Conservation (phyloP, 169 alveolate species). For the Toxoplasma gondii region DNA sequence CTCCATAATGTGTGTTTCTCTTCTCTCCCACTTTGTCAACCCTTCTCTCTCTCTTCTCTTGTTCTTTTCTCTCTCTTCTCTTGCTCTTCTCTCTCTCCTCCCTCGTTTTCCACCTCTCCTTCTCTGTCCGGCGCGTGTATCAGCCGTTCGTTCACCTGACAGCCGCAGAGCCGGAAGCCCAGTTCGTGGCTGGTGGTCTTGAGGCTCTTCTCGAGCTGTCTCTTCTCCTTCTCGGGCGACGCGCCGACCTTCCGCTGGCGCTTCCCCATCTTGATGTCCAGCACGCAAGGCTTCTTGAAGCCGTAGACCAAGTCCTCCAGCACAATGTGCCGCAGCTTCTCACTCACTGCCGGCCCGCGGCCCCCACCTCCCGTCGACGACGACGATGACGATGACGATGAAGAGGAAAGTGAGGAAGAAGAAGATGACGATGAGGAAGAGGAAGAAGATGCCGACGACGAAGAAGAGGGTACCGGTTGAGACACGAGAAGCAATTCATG, state of each 20-base stretch:
- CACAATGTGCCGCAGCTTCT: constrained; percentile 70
- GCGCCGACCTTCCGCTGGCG: constrained; percentile 77
- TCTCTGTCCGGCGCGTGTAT: background rate
- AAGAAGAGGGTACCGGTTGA: background rate
- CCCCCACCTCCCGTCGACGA: background rate
- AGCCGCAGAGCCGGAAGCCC: constrained; percentile 80
- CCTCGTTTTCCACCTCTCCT: no score
- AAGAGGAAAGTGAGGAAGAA: background rate
- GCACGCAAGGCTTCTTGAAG: constrained; percentile 75
- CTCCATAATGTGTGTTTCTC: no score
- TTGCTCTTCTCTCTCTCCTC: no score
- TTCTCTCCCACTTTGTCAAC: no score
- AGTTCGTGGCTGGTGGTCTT: constrained; percentile 77
- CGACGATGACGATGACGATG: background rate
- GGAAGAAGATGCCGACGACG: background rate
- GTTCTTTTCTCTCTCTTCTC: no score
- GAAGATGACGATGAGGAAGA: background rate
- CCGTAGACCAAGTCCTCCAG: constrained; percentile 76
- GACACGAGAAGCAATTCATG: background rate
- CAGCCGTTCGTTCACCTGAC: constrained; percentile 52
- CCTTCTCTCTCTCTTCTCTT: no score
- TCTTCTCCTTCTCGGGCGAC: constrained; percentile 73
- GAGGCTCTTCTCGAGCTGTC: constrained; percentile 76
- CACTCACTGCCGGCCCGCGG: background rate
- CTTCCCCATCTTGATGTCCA: constrained; percentile 79